A percentile compares a stretch with the other conserved stretches of the same genome.
phyloP scores from a whole-genome alignment of 148 eudicot genomes.

The Spergularia bocconei region DNA sequence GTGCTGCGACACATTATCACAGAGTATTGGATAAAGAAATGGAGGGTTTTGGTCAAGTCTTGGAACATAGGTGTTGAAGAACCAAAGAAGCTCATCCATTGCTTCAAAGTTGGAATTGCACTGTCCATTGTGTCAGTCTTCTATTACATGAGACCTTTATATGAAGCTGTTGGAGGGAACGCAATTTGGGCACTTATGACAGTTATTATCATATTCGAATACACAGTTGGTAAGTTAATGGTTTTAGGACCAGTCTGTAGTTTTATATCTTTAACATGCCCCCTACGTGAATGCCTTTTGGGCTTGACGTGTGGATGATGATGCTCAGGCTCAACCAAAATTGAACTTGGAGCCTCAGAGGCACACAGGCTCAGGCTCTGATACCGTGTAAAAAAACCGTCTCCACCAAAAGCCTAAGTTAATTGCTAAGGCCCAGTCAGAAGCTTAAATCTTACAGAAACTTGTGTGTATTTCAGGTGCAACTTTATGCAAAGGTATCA shows the following conservation, averaged over 20 bases:
- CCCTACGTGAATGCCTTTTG: no score
- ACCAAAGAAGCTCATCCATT: background rate
- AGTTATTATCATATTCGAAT: background rate
- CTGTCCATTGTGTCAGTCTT: background rate
- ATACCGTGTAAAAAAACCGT: no score
- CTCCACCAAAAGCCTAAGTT: no score
- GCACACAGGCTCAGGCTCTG: no score
- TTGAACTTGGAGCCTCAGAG: no score
- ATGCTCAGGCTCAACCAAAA: no score
- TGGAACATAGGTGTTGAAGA: background rate
- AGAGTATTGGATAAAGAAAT: background rate
- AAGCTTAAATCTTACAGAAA: background rate
- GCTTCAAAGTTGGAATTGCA: conserved; percentile 4
- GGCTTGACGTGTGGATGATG: no score
- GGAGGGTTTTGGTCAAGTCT: background rate
- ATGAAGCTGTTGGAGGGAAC: conserved; percentile 6
- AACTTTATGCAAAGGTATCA: conserved; percentile 64
- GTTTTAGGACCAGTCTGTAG: no score
- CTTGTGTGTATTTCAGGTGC: conserved; percentile 42
- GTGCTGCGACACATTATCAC: no score
- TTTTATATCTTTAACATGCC: no score
- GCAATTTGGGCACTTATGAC: conserved; percentile 6
- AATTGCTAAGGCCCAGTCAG: no score
- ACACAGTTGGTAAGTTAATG: conserved; percentile 4
- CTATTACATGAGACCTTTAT: conserved; percentile 8